A percentile compares a stretch with the other conserved stretches of the same genome.
Conservation (phyloP, 2,329 filamentous ascomycete species). For the Parasarocladium wereldwijsianum region DNA sequence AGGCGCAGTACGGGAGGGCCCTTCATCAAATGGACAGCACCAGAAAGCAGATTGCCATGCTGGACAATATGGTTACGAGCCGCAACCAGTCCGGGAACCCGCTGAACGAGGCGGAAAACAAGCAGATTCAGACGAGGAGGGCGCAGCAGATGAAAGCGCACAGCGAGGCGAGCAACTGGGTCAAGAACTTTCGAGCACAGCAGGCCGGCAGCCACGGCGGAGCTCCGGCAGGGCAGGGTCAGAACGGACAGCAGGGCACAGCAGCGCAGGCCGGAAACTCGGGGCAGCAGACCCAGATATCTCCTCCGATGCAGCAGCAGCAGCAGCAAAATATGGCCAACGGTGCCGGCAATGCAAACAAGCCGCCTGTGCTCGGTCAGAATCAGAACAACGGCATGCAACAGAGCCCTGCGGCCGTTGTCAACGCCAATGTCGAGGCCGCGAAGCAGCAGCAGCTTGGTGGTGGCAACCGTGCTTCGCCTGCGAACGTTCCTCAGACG, state of each 20-base stretch:
- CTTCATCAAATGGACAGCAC: slow-evolving; percentile 5
- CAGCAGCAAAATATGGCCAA: slow-evolving; percentile 1
- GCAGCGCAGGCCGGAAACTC: background rate
- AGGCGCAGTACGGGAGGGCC: slow-evolving; percentile 5
- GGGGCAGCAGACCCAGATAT: background rate
- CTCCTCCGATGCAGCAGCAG: slow-evolving; percentile 2
- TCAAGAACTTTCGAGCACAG: slow-evolving; percentile 5
- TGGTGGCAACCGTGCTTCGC: slow-evolving; percentile 1
- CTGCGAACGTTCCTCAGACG: slow-evolving; percentile 1
- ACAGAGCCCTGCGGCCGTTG: no score
- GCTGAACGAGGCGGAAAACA: slow-evolving; percentile 5
- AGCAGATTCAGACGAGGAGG: slow-evolving; percentile 4
- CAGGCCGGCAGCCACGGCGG: background rate
- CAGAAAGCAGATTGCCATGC: slow-evolving; percentile 4
- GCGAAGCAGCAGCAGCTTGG: slow-evolving; percentile 4
- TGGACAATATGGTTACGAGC: slow-evolving; percentile 4
- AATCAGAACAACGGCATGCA: no score
- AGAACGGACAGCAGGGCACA: background rate
- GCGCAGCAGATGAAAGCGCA: slow-evolving; percentile 4
- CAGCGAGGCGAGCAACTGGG: slow-evolving; percentile 4
- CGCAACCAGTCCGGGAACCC: slow-evolving; percentile 4
- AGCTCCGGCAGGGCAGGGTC: slow-evolving; percentile 1
- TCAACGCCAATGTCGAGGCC: slow-evolving; percentile 4
- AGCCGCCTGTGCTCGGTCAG: no score
- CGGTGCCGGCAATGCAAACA: background rate